Evolutionary conservation across 306 rosid species (phyloP), one percentile per base, ranked within the genome.

Genomic region (Mimosa pudica): DNA sequence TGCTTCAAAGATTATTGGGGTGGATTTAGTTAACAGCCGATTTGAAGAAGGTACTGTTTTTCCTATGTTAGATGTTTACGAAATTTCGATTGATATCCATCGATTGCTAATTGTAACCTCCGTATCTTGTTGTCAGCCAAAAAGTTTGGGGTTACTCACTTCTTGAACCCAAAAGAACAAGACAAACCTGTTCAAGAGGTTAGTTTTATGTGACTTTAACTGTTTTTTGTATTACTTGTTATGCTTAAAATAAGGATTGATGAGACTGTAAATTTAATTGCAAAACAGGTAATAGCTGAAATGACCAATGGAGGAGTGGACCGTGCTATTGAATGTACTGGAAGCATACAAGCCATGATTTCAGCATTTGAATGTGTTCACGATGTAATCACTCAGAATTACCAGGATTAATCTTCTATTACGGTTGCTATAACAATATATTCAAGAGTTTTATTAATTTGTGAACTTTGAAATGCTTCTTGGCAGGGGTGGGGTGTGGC

Each of bases 331-430:
- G 98, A 94, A 77, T 94, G 98, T 75, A 94, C 97, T 0, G 97
- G 97, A 30, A 94, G 93, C 84, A 38, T 90, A 62, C 97, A 94
- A 76, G 97, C 97, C 38, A 92, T 92, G 97, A 86, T 90, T 79
- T 89, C 98, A 6, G 97, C 98, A 6, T 94, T 94, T 30, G 98
- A 94, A 88, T 92, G 97, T 49, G 97, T 94, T 47, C 98, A 94
- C 7, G 97, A 94, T 84, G 98, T 94, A 85, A 41, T 48, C 46
- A 5, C 58, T 73, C 69, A 62, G 4, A 70, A 47, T 12, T 12
- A 6, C 41, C 10, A 46, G 0, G 49, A 4, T 20, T 45, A 54
- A 45, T 70, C 60, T 70, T 58, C n/a, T n/a, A n/a, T 70, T 24
- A 44, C 33, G 51, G 58, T 42, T 70, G 11, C 55, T 52, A 24